phyloP scores from a whole-genome alignment of 2,329 filamentous ascomycete genomes.

The Phyllosticta ampelicida region DNA sequence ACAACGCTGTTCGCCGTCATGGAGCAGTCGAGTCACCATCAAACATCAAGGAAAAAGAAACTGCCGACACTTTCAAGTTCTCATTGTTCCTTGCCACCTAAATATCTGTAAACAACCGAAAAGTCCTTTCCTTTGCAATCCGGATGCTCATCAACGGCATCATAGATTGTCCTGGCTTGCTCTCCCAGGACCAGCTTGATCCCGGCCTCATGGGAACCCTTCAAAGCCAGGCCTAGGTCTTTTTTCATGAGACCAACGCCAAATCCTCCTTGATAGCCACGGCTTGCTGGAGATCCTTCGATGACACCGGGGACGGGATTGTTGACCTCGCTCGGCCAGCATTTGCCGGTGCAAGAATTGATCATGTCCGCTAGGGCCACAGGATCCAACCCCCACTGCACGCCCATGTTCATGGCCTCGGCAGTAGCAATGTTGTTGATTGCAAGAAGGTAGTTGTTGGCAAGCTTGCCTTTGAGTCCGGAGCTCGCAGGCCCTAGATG shows the following conservation, averaged over 20 bases:
- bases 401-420: constrained; percentile 56
- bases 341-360: constrained; percentile 86
- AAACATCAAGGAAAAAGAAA: neutral
- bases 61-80: neutral
- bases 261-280: constrained; percentile 52
- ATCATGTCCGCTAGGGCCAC: constrained; percentile 71
- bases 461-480: constrained; percentile 83
- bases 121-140: constrained; percentile 41
- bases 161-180: constrained; percentile 35
- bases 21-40: neutral
- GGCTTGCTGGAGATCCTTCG: constrained; percentile 59
- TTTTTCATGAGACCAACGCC: constrained; percentile 41
- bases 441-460: constrained; percentile 93
- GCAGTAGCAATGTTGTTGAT: constrained; percentile 75
- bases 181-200: constrained; percentile 37
- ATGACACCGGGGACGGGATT: constrained; percentile 86
- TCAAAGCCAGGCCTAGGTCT: constrained; percentile 38
- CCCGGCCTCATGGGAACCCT: constrained; percentile 34
- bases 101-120: constrained; percentile 39
- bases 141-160: constrained; percentile 32
- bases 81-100: constrained; percentile 34
- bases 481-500: constrained; percentile 78
- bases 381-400: constrained; percentile 51
- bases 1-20: neutral
- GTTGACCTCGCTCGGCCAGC: constrained; percentile 94